Conservation (phyloP, 148 eudicot genomes). For the Nepenthes mirabilis region DNA sequence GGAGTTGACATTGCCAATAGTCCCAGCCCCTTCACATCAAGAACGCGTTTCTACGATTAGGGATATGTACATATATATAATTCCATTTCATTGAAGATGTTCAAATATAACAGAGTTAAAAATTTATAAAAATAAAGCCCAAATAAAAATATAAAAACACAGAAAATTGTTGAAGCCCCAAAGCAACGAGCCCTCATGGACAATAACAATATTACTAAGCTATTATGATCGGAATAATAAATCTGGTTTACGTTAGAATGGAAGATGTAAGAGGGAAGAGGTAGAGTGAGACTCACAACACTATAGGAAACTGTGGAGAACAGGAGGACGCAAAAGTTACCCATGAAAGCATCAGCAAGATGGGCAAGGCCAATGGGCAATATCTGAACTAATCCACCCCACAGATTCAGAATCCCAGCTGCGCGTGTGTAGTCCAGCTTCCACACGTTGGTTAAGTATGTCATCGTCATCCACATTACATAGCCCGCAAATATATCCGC, state of each 20-base stretch:
- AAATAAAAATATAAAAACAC: no score
- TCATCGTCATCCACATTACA: constrained; percentile 33
- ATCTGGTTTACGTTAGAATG: neutral
- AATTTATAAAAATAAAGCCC: no score
- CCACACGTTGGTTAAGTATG: constrained; percentile 49
- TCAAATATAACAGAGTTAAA: no score
- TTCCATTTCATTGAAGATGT: no score
- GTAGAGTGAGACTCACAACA: constrained; percentile 15
- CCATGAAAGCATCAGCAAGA: constrained; percentile 32
- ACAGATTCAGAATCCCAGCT: constrained; percentile 41
- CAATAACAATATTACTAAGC: no score
- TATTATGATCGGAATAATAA: neutral
- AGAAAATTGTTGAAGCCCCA: no score
- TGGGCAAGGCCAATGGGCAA: constrained; percentile 21
- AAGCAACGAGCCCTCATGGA: no score
- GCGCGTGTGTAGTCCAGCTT: constrained; percentile 31
- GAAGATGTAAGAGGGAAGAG: neutral
- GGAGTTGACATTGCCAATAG: constrained; percentile 49
- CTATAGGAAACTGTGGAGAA: constrained; percentile 28
- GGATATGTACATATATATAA: no score
- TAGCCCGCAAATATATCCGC: constrained; percentile 33
- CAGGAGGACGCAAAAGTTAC: constrained; percentile 29
- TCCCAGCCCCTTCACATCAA: constrained; percentile 29
- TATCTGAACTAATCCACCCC: constrained; percentile 20
- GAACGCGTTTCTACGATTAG: no score